Percentiles rank a stretch among this genome's conserved stretches.
These are phyloP conservation scores for Vigna trinervia DNA, from an alignment of 306 rosid species.

Conservation along the genomic window DNA sequence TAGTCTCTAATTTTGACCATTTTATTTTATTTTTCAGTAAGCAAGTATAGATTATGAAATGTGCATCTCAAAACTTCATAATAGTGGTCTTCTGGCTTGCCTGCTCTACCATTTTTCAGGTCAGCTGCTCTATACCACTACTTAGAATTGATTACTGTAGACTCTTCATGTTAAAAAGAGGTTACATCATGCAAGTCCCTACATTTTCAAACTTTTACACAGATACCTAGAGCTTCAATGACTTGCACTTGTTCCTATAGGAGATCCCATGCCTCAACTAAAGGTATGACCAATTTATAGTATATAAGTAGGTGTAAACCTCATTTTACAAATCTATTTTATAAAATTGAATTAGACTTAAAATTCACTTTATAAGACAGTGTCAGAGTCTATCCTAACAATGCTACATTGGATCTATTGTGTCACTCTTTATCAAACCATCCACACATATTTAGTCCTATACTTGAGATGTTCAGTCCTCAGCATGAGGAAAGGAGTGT, in stretches of 20 bases:
- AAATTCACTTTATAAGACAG: no score
- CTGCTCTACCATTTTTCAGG: neutral
- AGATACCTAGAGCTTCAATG: neutral
- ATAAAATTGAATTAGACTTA: no score
- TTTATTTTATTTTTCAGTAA: neutral
- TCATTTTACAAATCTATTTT: no score
- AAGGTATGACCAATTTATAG: no score
- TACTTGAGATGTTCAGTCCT: no score
- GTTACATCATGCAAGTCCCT: neutral
- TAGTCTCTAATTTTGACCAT: neutral
- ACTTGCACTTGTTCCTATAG: neutral
- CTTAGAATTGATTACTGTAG: neutral
- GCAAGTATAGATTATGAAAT: neutral
- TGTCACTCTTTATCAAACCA: no score
- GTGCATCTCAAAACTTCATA: neutral
- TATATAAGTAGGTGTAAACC: no score
- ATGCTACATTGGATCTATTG: no score
- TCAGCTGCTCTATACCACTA: neutral
- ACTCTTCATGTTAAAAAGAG: neutral
- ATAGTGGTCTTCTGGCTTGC: neutral
- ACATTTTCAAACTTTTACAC: neutral
- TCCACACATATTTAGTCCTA: no score
- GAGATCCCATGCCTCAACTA: no score
- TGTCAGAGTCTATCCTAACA: no score
- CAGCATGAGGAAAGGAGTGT: no score